A percentile compares a stretch with the other conserved stretches of the same genome.
Evolutionary conservation across 768 basidiomycete genomes (phyloP).

Genomic region (Candolleomyces efflorescens): DNA sequence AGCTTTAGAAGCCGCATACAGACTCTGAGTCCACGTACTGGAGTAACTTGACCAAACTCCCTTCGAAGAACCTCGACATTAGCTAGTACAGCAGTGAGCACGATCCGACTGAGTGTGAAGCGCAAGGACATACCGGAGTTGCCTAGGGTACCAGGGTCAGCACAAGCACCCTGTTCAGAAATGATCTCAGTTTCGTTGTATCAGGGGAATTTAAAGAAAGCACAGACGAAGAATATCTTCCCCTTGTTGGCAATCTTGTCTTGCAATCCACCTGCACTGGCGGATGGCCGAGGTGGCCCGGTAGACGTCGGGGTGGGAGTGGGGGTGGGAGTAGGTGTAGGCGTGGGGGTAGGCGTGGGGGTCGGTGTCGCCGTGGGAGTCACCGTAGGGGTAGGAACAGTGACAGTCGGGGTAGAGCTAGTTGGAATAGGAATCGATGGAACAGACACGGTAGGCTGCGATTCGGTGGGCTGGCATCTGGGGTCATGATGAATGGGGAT

Average conservation of each 20-base stretch:
- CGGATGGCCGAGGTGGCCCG: background rate
- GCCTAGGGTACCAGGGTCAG: slow-evolving; percentile 25
- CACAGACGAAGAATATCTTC: slow-evolving; percentile 30
- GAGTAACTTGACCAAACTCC: slow-evolving; percentile 39
- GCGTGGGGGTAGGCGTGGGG: background rate
- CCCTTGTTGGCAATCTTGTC: slow-evolving; percentile 24
- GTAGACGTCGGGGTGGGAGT: background rate
- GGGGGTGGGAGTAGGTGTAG: background rate
- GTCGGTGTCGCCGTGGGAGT: background rate
- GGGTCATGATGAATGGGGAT: too few relatives aligned
- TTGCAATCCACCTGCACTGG: slow-evolving; percentile 17
- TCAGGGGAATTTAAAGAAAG: background rate
- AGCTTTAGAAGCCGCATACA: background rate
- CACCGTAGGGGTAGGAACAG: slow-evolving; percentile 4
- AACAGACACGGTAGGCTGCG: background rate
- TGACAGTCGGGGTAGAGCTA: background rate
- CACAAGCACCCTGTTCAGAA: slow-evolving; percentile 18
- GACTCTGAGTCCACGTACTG: slow-evolving; percentile 14
- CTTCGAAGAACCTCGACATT: slow-evolving; percentile 29
- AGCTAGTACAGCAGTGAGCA: slow-evolving; percentile 12
- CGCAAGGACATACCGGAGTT: slow-evolving; percentile 21
- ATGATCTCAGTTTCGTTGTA: background rate
- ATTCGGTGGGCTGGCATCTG: slow-evolving; percentile 12
- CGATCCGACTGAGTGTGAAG: too few relatives aligned
- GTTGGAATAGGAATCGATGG: background rate